Evolutionary conservation across 2,329 filamentous ascomycete genomes (phyloP), one percentile per base, ranked within the genome.

Genomic region (Trichophyton verrucosum): DNA sequence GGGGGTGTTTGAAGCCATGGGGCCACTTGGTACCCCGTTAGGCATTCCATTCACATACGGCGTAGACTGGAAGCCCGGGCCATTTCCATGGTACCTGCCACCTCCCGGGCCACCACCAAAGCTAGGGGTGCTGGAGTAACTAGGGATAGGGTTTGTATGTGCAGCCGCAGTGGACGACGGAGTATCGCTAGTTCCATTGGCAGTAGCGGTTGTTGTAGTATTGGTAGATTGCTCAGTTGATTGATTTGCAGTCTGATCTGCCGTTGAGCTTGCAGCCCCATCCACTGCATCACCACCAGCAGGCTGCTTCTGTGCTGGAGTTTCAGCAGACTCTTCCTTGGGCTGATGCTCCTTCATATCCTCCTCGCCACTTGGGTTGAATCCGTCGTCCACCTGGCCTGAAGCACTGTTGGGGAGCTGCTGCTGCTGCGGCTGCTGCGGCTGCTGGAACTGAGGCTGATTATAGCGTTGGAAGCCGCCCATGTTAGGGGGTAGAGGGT

Each of bases 401-500:
- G 55, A n/a, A 40, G 11, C 38, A 20, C 27, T n/a, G 40, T 57
- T 57, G 2, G 30, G 24, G 11, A 17, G 24, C 22, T 38, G 58
- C 46, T 53, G 58, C 58, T 51, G 58, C 24, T 27, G 36, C 5
- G 13, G 33, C 9, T 17, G 42, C 59, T 65, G 62, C 20, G 30
- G 57, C 57, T 71, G 66, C 63, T 68, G 67, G 51, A 69, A 59
- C 60, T 68, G 71, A 62, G 66, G 66, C 40, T 66, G 63, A 61
- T 68, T 65, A 65, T 71, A 72, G 64, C 69, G 69, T 61, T 69
- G 66, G 61, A 70, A 69, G 6, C 65, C 64, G 65, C 67, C 60
- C 62, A 66, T 62, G 67, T 74, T 74, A 73, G 71, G 64, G 65
- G 71, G 67, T 47, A 65, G 62, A 46, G 67, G 70, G 67, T 72